Evolutionary conservation across 2,329 filamentous ascomycete genomes (phyloP), one percentile per base, ranked within the genome.

Genomic region (Aspergillus pseudoglaucus): DNA sequence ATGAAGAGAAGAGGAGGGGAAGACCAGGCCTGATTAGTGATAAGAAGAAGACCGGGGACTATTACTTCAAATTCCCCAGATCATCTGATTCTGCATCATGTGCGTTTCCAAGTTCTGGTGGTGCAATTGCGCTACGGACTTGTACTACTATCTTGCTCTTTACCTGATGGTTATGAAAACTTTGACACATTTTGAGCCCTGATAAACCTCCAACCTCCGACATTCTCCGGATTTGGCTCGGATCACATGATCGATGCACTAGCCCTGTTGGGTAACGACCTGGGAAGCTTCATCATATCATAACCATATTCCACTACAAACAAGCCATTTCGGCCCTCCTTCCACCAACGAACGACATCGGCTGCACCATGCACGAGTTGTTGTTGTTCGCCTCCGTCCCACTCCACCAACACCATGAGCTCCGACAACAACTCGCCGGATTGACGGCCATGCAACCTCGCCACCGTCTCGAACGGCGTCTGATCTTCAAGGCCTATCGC

Each of bases 391-490:
- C 78, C 57, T 76, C 80, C 59, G 73, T 84, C 47, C 74, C 80
- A 8, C 63, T 67, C 30, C 65, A 74, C 35, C 78, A 81, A 58
- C 79, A 83, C 69, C 70, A 78, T 60, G 80, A 81, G 63, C 72
- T 83, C 15, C 69, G 83, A 46, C 77, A 80, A 59, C 79, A 84
- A 57, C 71, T 85, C 42, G 76, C 80, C 35, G 82, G 81, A 45
- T 66, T 83, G 47, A 76, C 80, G 44, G 79, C 77, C 56, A 80
- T 81, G 74, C 81, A 82, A 60, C 81, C 82, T 35, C 71, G 73
- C 56, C 69, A 71, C 48, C 64, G 75, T 45, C 60, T 76, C 44
- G 77, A 83, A 62, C 75, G 80, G 49, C 75, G 76, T 60, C 65
- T 82, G 54, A 63, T 84, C 57, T 84, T 81, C 72, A 78, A 76